Conservation (phyloP, 139 green algal genomes). For the Chlorella sp. region DNA sequence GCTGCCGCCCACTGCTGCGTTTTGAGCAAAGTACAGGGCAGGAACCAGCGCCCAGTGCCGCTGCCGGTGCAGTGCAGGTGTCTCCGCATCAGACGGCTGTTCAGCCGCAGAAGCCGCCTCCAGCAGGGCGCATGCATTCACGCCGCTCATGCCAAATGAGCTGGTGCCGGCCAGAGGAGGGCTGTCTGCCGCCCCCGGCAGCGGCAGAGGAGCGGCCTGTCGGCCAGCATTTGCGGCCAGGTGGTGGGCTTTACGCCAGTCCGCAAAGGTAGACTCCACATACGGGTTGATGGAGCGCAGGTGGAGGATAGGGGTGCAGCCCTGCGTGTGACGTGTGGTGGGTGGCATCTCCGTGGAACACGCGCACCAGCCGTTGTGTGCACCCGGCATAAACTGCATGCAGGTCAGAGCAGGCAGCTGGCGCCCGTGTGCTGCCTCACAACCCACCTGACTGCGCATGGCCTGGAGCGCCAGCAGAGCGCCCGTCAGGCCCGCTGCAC, state of each 20-base stretch:
- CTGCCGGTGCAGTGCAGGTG: background rate
- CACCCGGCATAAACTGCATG: background rate
- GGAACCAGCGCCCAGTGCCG: constrained; percentile 31
- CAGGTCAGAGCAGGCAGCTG: background rate
- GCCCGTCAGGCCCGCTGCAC: constrained; percentile 69
- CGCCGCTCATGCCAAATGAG: constrained; percentile 64
- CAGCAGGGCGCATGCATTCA: constrained; percentile 58
- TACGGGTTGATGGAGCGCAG: constrained; percentile 76
- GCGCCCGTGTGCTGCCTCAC: background rate
- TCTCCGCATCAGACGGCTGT: background rate
- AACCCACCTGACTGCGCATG: background rate
- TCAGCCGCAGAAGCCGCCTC: background rate
- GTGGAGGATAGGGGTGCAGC: constrained; percentile 56
- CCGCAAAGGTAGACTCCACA: constrained; percentile 37
- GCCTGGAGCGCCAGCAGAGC: constrained; percentile 59
- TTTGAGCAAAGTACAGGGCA: background rate
- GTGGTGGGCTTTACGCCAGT: constrained; percentile 16
- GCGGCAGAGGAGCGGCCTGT: background rate
- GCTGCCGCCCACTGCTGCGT: background rate
- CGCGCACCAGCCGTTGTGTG: no score
- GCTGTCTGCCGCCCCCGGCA: background rate
- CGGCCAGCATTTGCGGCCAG: background rate
- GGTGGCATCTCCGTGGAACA: no score
- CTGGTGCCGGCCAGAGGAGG: constrained; percentile 43
- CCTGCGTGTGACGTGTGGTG: background rate